Evolutionary conservation across 1,139 yeast species (phyloP).

Genomic region (Magnusiomyces suaveolens): DNA sequence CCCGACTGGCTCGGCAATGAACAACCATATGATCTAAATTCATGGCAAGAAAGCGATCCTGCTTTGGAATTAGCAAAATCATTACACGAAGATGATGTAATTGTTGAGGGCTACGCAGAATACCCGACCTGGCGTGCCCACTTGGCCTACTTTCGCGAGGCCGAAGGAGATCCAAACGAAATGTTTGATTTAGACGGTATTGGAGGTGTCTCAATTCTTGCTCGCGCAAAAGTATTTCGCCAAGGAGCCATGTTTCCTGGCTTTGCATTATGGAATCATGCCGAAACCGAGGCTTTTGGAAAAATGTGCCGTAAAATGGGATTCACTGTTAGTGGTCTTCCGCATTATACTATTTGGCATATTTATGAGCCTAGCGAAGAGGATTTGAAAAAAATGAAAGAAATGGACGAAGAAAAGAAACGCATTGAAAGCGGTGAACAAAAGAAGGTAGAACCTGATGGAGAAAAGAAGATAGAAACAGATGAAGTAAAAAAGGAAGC

Average conservation of each 20-base stretch:
- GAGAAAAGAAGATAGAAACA: not conserved
- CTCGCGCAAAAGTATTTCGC: constrained; percentile 69
- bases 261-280: constrained; percentile 77
- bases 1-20: constrained; percentile 88
- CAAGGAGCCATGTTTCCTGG: constrained; percentile 84
- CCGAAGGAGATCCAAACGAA: constrained; percentile 76
- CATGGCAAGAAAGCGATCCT: constrained; percentile 85
- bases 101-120: constrained; percentile 87
- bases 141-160: constrained; percentile 73
- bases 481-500: too few relatives aligned
- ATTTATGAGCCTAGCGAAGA: constrained; percentile 90
- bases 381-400: constrained; percentile 63
- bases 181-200: constrained; percentile 85
- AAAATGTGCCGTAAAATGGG: constrained; percentile 75
- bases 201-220: constrained; percentile 81
- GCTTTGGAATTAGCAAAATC: constrained; percentile 67
- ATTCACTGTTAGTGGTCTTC: constrained; percentile 67
- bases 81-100: constrained; percentile 76
- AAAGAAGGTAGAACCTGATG: not conserved
- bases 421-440: too few relatives aligned
- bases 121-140: constrained; percentile 92
- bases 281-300: constrained; percentile 90
- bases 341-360: constrained; percentile 89
- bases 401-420: constrained; percentile 49
- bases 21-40: constrained; percentile 84